Percentiles rank a stretch among this genome's conserved stretches.
These are phyloP conservation scores for Aciculosporium take DNA, from an alignment of 2,329 filamentous ascomycete species.

Conservation along the genomic window DNA sequence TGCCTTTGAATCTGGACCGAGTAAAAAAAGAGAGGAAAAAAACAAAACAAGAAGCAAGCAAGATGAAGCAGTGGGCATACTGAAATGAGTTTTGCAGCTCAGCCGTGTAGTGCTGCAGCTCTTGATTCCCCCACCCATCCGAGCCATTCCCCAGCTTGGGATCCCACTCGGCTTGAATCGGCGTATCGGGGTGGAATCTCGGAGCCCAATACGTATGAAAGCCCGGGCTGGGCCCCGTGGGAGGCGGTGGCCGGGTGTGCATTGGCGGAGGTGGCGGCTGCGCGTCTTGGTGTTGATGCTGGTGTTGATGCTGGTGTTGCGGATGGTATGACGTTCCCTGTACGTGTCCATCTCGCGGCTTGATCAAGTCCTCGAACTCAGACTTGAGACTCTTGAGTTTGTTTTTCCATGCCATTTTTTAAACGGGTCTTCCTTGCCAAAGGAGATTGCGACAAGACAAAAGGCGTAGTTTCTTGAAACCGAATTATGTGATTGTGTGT, in stretches of 20 bases:
- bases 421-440: too few relatives aligned
- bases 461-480: too few relatives aligned
- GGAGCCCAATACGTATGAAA: slow-evolving; percentile 35
- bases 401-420: slow-evolving; percentile 22
- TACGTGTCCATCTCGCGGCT: slow-evolving; percentile 11
- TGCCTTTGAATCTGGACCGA: background rate
- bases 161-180: slow-evolving; percentile 36
- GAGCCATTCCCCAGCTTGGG: slow-evolving; percentile 39
- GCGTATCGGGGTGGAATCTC: slow-evolving; percentile 29
- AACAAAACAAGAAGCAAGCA: background rate
- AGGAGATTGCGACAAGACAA: too few relatives aligned
- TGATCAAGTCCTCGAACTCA: slow-evolving; percentile 23
- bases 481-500: too few relatives aligned
- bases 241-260: slow-evolving; percentile 6
- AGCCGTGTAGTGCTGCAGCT: slow-evolving; percentile 42
- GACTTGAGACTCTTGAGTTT: slow-evolving; percentile 24
- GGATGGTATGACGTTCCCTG: too few relatives aligned
- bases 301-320: slow-evolving; percentile 1
- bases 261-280: slow-evolving; percentile 10
- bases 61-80: slow-evolving; percentile 11
- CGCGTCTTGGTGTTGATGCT: slow-evolving; percentile 2
- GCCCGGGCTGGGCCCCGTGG: slow-evolving; percentile 6
- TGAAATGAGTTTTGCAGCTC: slow-evolving; percentile 38
- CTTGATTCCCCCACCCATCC: slow-evolving; percentile 49
- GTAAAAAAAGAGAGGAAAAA: background rate